Percentiles rank a stretch among this genome's conserved stretches.
Conservation (phyloP, 1,139 yeast genomes). For the Hyphopichia khmerensis region DNA sequence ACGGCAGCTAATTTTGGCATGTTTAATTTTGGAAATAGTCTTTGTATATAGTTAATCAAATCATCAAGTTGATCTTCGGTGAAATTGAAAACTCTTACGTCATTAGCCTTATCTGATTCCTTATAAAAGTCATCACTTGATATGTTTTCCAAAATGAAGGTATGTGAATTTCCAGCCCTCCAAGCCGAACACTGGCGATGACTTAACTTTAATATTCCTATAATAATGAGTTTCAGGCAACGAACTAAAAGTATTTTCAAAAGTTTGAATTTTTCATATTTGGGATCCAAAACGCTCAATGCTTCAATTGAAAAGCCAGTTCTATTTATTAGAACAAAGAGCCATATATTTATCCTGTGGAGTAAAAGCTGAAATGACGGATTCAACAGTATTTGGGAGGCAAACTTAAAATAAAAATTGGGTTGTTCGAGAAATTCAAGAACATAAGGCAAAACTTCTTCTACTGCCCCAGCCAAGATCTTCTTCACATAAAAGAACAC, state of each 20-base stretch:
- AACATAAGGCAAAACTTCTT: constrained; percentile 7
- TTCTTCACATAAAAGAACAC: constrained; percentile 19
- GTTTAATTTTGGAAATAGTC: background rate
- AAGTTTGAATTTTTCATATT: constrained; percentile 5
- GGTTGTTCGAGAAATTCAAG: constrained; percentile 1
- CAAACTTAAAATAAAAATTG: constrained; percentile 11
- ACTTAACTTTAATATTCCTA: constrained; percentile 4
- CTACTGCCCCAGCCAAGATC: constrained; percentile 14
- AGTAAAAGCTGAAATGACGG: constrained; percentile 19
- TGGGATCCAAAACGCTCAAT: constrained; percentile 9
- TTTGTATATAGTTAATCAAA: background rate
- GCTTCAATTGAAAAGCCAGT: constrained; percentile 14
- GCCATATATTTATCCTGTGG: constrained; percentile 18
- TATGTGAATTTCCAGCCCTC: constrained; percentile 6
- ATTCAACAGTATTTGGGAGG: constrained; percentile 19
- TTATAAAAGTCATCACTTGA: constrained; percentile 2
- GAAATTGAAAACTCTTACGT: background rate
- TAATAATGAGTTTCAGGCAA: constrained; percentile 8
- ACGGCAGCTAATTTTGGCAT: background rate
- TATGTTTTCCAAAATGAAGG: constrained; percentile 4
- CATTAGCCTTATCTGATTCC: background rate
- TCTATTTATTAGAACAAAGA: constrained; percentile 17
- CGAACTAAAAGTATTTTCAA: constrained; percentile 4
- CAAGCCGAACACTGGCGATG: constrained; percentile 51
- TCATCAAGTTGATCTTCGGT: constrained; percentile 1